Base-by-base conservation (phyloP, 805 yeast genomes). In the Lipomyces starkeyi region DNA sequence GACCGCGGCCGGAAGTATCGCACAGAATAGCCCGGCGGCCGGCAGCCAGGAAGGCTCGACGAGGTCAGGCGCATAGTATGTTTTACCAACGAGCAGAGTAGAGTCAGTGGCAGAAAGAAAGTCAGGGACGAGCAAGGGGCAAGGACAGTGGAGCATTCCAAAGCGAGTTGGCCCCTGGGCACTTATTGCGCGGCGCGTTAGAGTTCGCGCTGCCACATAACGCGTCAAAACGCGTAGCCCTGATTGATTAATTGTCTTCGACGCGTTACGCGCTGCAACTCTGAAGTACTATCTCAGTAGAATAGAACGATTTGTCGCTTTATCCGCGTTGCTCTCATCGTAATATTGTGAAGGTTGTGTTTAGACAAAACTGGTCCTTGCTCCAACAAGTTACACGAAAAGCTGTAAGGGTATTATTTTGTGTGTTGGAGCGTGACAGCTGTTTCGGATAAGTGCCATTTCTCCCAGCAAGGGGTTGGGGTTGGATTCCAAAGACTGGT, bases 51-150 rank as follows among this genome's bases (percentile, higher is more conserved):
- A 3, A 17, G 49, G 49, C 49, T n/a, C 49, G 49, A 43, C 49
- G 49, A 43, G 20, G n/a, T n/a, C 49, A 43, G 49, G 49, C n/a
- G 49, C 49, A 43, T 43, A 6, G 20, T 43, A 43, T 43, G 25
- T 11, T 17, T 17, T 6, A 25, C 49, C 11, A 3, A 43, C 22
- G 20, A 43, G 49, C 22, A 43, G 49, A 2, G 20, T n/a, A 43
- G 49, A n/a, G 49, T 43, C 20, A 37, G 32, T 13, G 20, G 8
- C 49, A 17, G 49, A n/a, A 17, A 6, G 49, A 43, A n/a, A 7
- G 20, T 43, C 49, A 43, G 49, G 49, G 49, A 43, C 49, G 49
- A 43, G 49, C 20, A 43, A 43, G 49, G 49, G 49, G 49, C 11
- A 43, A n/a, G 11, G 49, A n/a, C 25, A n/a, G 14, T 17, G 49